A percentile compares a stretch with the other conserved stretches of the same genome.
Conservation (phyloP, 257 asterid species). For the Knoxia roxburghii region DNA sequence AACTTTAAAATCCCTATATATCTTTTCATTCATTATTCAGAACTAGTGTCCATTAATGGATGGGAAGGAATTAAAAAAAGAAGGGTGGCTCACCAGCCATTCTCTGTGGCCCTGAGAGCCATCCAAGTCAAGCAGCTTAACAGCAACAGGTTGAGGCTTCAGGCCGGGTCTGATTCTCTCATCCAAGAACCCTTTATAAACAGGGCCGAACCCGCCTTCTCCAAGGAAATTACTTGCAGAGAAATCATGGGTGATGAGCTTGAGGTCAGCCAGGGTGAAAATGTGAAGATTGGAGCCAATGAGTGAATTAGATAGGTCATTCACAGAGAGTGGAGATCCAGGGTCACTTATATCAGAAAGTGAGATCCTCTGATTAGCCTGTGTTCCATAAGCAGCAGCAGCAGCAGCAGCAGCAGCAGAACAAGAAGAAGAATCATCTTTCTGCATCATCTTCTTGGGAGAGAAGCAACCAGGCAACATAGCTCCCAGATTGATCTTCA, state of each 20-base stretch:
- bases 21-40: too few species aligned
- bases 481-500: conserved; percentile 17
- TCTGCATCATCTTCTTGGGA: conserved; percentile 15
- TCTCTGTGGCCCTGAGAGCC: conserved; percentile 77
- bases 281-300: conserved; percentile 61
- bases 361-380: conserved; percentile 32
- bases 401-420: too few species aligned
- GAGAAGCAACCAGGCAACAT: conserved; percentile 27
- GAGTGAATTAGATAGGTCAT: conserved; percentile 51
- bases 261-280: conserved; percentile 53
- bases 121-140: conserved; percentile 62
- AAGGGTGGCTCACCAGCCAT: conserved; percentile 62
- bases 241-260: conserved; percentile 42
- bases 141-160: conserved; percentile 78
- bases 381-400: too few species aligned
- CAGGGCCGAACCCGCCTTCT: conserved; percentile 93
- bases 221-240: conserved; percentile 57
- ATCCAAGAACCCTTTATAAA: conserved; percentile 71
- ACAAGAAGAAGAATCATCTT: conserved; percentile 21
- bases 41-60: too few species aligned
- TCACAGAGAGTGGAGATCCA: conserved; percentile 38
- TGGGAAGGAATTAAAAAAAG: too few species aligned
- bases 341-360: conserved; percentile 59
- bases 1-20: too few species aligned
- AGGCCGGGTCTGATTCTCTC: conserved; percentile 54